These are phyloP conservation scores for Zasmidium cellare DNA, from an alignment of 2,329 filamentous ascomycete genomes.

Conservation along the genomic window DNA sequence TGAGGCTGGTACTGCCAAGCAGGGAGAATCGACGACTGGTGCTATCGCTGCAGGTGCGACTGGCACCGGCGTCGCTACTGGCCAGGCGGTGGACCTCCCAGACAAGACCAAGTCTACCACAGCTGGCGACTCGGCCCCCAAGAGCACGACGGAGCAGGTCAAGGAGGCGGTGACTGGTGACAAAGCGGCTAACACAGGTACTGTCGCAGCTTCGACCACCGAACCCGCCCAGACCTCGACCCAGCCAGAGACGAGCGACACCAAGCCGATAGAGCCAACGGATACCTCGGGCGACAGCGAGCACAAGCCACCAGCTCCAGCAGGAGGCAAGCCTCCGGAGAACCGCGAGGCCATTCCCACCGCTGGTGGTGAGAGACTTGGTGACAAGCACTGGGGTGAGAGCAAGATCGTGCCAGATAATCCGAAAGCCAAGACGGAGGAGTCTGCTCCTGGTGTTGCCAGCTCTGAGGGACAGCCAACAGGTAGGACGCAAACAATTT, in stretches of 20 bases:
- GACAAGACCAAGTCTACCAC: neutral
- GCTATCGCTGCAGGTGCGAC: constrained; percentile 14
- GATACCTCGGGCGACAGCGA: constrained; percentile 9
- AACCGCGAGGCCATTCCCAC: constrained; percentile 34
- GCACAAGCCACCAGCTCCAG: constrained; percentile 15
- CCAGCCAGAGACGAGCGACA: neutral
- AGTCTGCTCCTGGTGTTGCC: constrained; percentile 15
- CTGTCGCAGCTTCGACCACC: constrained; percentile 3
- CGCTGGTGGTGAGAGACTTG: constrained; percentile 33
- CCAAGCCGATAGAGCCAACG: constrained; percentile 1
- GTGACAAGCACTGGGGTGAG: constrained; percentile 37
- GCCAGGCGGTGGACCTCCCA: neutral
- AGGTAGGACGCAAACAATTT: constrained; percentile 22
- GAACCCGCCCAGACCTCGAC: constrained; percentile 1
- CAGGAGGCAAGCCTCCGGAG: constrained; percentile 17
- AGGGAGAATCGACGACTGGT: constrained; percentile 5
- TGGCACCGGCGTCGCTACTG: constrained; percentile 3
- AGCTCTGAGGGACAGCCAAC: constrained; percentile 29
- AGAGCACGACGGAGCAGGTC: neutral
- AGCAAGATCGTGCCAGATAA: constrained; percentile 34
- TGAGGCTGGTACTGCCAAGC: constrained; percentile 9
- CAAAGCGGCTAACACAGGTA: neutral
- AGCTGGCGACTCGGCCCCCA: neutral
- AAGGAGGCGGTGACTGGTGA: neutral
- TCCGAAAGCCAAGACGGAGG: constrained; percentile 15